Evolutionary conservation across 2,329 filamentous ascomycete genomes (phyloP), one percentile per base, ranked within the genome.

Genomic region (Scopulariopsis brevicaulis): DNA sequence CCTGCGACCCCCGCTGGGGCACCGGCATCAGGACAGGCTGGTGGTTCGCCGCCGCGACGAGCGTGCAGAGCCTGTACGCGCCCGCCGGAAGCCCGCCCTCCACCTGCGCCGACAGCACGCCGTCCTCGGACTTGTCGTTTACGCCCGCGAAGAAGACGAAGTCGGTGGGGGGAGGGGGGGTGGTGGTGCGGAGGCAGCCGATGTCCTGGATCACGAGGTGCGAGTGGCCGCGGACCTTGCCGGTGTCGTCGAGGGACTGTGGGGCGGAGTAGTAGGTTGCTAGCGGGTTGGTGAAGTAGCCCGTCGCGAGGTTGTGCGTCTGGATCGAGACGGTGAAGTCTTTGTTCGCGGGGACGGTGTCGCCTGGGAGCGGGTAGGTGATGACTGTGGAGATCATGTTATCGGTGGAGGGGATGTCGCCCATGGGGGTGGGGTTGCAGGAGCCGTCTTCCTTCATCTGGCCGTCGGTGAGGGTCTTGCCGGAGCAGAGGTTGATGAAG

Each of bases 131-230:
- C 24, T 65, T 69, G 60, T 81, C 75, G 62, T 82, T 79, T 64
- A 83, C 74, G 59, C 80, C 80, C 70, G 81, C 81, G 74, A 83
- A 83, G 69, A 80, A 82, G 25, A 70, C 76, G 65, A 82, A 82
- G 52, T 55, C 53, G 6, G 57, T 60, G n/a, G 71, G 65, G 22
- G 70, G 69, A 11, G 73, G 70, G 63, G 53, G 75, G 63, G 59
- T 75, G 64, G 51, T 71, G 65, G 58, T 66, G 50, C 70, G 71
- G 50, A 72, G 58, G 37, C 70, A 62, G 37, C 66, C 65, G 46
- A 82, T 65, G 48, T 76, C 70, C 64, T 83, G 79, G 22, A 81
- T 71, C 6, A 77, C 78, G 60, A 82, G 72, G 64, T 80, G 77
- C 48, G 71, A 74, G 63, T 79, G 77, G 1, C 77, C 77, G 58